These are phyloP conservation scores for Chimonanthus praecox DNA, from an alignment of 164 flowering plant genomes.

Conservation along the genomic window DNA sequence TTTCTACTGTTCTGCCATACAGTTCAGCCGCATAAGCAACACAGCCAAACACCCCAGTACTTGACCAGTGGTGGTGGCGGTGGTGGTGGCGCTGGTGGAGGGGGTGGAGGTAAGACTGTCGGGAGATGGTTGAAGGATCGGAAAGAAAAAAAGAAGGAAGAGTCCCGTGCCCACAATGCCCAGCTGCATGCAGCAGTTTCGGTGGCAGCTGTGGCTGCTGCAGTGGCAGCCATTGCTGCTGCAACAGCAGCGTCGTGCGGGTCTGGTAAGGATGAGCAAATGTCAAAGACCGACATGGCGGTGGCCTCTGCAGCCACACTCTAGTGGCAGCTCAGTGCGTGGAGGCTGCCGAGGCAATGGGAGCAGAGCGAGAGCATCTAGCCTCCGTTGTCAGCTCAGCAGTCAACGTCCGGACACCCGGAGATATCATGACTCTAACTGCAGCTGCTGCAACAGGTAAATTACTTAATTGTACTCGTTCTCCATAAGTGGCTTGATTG, in stretches of 20 bases:
- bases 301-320: conserved; percentile 91
- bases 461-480: not conserved
- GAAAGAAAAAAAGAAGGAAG: conserved; percentile 93
- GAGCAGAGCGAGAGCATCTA: conserved; percentile 88
- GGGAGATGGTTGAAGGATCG: conserved; percentile 97
- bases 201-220: conserved; percentile 93
- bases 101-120: conserved; percentile 75
- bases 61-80: conserved; percentile 19
- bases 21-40: conserved; percentile 50
- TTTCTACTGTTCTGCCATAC: conserved; percentile 10
- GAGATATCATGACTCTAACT: conserved; percentile 87
- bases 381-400: conserved; percentile 83
- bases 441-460: conserved; percentile 97
- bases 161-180: conserved; percentile 78
- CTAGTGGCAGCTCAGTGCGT: conserved; percentile 95
- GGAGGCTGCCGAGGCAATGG: conserved; percentile 94
- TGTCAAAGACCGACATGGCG: conserved; percentile 86
- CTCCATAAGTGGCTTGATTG: too few relatives aligned
- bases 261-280: conserved; percentile 67
- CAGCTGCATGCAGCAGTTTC: conserved; percentile 93
- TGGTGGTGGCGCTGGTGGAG: conserved; percentile 19
- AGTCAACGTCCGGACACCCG: conserved; percentile 84
- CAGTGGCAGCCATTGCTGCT: conserved; percentile 88
- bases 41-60: conserved; percentile 27
- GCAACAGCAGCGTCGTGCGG: conserved; percentile 79